Evolutionary conservation across 2,329 filamentous ascomycete genomes (phyloP), one percentile per base, ranked within the genome.

Genomic region (Annulohypoxylon truncatum): DNA sequence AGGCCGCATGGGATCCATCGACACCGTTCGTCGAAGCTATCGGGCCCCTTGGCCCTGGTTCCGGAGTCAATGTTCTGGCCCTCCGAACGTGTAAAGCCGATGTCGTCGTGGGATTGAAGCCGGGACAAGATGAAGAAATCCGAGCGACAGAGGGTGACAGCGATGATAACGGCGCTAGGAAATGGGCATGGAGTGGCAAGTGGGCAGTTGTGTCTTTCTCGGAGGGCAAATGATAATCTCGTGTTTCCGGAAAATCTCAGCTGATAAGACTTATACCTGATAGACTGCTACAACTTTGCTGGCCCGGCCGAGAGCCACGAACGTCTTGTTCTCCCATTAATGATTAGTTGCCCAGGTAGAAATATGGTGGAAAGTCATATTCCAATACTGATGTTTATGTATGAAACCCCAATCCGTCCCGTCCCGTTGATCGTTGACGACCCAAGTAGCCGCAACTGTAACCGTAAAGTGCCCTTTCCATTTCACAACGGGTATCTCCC

Each of bases 61-160:
- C 93, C 0, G 94, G 93, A 1, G 79, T 98, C 61, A 94, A 97
- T 65, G 86, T 95, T 2, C 84, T 99, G 26, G 92, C 96, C 0
- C 85, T 99, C 67, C 88, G 96, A 61, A 99, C 96, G 0, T 97
- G 95, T 84, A 99, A 99, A 82, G 95, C 95, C 0, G 96, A 99
- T 76, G 93, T 96, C 6, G 93, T 98, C 0, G 96, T 97, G 24
- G 95, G 94, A 0, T 83, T 99, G n/a, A 85, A 89, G 12, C 79
- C 88, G 7, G 94, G 95, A 5, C 87, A 91, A 76, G 96, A 99
- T 75, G 94, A 97, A 81, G 88, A 90, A 77, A 82, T 98, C 56
- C 89, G 85, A 71, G 83, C 85, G 7, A 85, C 81, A 56, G 89
- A 92, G 55, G 89, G 85, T 13, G 92, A 92, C 1, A 92, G 91